phyloP scores from a whole-genome alignment of 306 rosid genomes.

The Quillaja saponaria region DNA sequence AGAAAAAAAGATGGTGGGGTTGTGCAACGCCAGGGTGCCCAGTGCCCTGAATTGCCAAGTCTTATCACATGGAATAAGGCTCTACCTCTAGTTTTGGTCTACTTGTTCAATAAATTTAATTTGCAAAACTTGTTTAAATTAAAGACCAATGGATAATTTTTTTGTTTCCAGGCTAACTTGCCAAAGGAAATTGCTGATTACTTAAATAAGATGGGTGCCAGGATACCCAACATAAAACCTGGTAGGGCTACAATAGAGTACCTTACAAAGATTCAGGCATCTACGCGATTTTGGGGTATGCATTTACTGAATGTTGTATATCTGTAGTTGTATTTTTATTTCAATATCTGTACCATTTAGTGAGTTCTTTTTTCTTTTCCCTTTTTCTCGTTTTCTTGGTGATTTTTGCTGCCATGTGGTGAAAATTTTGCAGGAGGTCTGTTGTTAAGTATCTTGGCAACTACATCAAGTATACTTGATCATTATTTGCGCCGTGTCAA shows the following conservation, averaged over 20 bases:
- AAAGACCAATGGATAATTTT: too few relatives aligned
- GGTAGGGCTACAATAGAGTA: constrained; percentile 96
- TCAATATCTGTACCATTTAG: constrained; percentile 2
- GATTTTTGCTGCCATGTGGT: constrained; percentile 18
- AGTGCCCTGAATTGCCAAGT: constrained; percentile 12
- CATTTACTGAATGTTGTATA: constrained; percentile 17
- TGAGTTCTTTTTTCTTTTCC: constrained; percentile 13
- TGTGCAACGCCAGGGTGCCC: constrained; percentile 3
- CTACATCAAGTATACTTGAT: constrained; percentile 84
- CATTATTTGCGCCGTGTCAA: constrained; percentile 80
- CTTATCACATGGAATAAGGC: background rate
- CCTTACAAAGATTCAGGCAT: constrained; percentile 94
- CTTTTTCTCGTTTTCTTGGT: constrained; percentile 14
- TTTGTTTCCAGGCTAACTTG: constrained; percentile 75
- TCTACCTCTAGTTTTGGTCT: background rate
- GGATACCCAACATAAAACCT: constrained; percentile 90
- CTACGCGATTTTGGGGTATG: constrained; percentile 97
- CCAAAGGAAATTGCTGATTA: constrained; percentile 99
- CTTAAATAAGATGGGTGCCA: constrained; percentile 97
- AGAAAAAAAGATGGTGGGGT: constrained; percentile 13
- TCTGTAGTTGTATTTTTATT: constrained; percentile 23
- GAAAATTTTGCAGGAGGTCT: constrained; percentile 72
- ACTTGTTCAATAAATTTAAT: background rate
- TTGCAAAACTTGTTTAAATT: too few relatives aligned
- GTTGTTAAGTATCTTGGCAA: constrained; percentile 81